Evolutionary conservation across 106 monocot species (phyloP), one percentile per base, ranked within the genome.

Genomic region (Narthecium ossifragum): DNA sequence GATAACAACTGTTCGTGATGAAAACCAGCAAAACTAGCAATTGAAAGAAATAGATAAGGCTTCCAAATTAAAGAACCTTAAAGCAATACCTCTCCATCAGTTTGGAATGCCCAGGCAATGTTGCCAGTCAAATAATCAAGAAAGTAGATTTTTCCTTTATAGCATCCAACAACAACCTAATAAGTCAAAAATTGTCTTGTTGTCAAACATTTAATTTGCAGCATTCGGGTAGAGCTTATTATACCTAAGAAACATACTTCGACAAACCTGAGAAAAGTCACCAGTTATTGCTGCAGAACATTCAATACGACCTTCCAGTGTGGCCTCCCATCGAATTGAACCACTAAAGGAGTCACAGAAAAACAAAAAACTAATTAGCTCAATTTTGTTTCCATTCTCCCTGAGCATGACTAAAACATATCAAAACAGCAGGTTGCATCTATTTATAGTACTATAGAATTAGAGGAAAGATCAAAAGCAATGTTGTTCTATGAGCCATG

Each of bases 91-190:
- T 96, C 86, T 63, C 86, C 94, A 63, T 61, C 61, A 36, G 94
- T 86, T 70, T 83, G 85, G 65, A 96, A 86, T 69, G 55, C 28
- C 90, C 94, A 89, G 62, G 58, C 66, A 24, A 74, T 61, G 23
- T 39, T 64, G 25, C 94, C 94, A 70, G 70, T 80, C 23, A 38
- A 26, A 38, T 57, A 68, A 62, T 96, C 68, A 53, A 96, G 72
- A 66, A 96, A 96, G 70, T 96, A 96, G n/a, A 96, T 80, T 52
- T 76, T 86, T 52, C 94, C 94, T 76, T 78, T 65, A 51, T 83
- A 96, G 58, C 90, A 96, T 39, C 94, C 94, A 67, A 96, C 94
- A 47, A 90, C 94, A 46, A 96, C 80, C 89, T 93, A 68, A 21
- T 53, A 38, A 63, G 62, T 30, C 33, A 20, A 46, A 27, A 63